phyloP scores from a whole-genome alignment of 2,329 filamentous ascomycete species.

The Clarireedia sp. region DNA sequence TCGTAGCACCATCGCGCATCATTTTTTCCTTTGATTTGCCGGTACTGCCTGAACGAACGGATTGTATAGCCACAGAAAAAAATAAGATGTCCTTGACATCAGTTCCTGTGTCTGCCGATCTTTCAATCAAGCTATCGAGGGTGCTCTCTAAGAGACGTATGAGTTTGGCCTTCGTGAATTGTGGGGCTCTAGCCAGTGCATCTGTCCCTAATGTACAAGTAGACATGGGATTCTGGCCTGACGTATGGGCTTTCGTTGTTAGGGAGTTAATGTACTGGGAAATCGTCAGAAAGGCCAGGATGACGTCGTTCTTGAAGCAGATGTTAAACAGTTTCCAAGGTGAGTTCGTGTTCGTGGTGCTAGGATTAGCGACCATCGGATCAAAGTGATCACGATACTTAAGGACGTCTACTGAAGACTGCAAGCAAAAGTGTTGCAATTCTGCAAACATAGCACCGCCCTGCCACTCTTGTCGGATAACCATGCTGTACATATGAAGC shows the following conservation, averaged over 20 bases:
- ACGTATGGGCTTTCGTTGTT: neutral
- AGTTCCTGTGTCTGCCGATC: constrained; percentile 11
- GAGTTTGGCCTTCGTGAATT: constrained; percentile 14
- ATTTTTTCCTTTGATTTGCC: constrained; percentile 7
- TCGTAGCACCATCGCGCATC: constrained; percentile 12
- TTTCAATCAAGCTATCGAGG: constrained; percentile 8
- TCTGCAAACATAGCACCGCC: constrained; percentile 4
- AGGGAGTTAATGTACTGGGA: constrained; percentile 4
- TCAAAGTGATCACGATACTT: constrained; percentile 14
- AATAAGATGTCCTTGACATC: constrained; percentile 16
- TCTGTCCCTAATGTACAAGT: neutral
- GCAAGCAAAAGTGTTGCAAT: constrained; percentile 5
- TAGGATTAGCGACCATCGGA: constrained; percentile 2
- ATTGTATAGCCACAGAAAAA: constrained; percentile 12
- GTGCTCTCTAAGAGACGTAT: constrained; percentile 14
- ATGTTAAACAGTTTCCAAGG: constrained; percentile 16
- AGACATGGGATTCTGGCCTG: neutral
- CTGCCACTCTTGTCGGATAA: constrained; percentile 2
- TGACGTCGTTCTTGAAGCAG: constrained; percentile 15
- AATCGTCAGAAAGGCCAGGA: constrained; percentile 12
- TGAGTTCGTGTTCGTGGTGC: neutral
- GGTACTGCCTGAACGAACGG: constrained; percentile 8
- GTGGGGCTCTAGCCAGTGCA: constrained; percentile 5
- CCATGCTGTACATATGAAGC: constrained; percentile 10
- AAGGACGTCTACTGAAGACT: constrained; percentile 12